Evolutionary conservation across 164 flowering plant genomes (phyloP).

Genomic region (Aristolochia fimbriata): DNA sequence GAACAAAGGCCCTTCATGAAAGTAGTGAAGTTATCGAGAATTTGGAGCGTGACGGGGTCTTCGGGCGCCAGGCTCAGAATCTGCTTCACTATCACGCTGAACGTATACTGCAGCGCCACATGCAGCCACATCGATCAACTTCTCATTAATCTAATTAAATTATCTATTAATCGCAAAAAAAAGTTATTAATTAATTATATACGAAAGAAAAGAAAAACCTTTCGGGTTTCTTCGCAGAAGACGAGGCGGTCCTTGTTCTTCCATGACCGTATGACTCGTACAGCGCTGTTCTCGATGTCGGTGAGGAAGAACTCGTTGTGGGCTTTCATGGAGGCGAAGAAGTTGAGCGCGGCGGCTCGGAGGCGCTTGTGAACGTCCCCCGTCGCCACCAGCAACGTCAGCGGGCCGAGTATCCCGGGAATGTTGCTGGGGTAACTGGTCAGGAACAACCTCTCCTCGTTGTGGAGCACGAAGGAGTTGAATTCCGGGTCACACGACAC

Average conservation of each 20-base stretch:
- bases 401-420: constrained; percentile 6
- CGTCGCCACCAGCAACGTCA: constrained; percentile 5
- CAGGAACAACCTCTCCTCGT: constrained; percentile 7
- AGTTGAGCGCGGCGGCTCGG: constrained; percentile 3
- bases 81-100: constrained; percentile 9
- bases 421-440: constrained; percentile 10
- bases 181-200: too few species aligned
- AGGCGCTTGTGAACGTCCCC: constrained; percentile 10
- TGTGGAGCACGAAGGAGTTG: constrained; percentile 9
- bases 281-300: constrained; percentile 1
- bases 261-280: constrained; percentile 3
- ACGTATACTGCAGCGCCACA: constrained; percentile 4
- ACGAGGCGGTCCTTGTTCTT: constrained; percentile 2
- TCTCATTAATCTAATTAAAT: neutral
- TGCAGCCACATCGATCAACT: neutral
- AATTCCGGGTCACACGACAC: constrained; percentile 8
- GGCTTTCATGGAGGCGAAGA: constrained; percentile 5
- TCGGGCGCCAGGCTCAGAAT: constrained; percentile 11
- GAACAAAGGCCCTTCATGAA: constrained; percentile 10
- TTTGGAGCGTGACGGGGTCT: constrained; percentile 1
- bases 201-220: too few species aligned
- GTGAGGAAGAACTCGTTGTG: neutral
- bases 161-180: too few species aligned
- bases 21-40: constrained; percentile 7
- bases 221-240: constrained; percentile 10